A percentile compares a stretch with the other conserved stretches of the same genome.
These are phyloP conservation scores for Ophiostoma ulmi DNA, from an alignment of 2,329 filamentous ascomycete species.

Conservation along the genomic window DNA sequence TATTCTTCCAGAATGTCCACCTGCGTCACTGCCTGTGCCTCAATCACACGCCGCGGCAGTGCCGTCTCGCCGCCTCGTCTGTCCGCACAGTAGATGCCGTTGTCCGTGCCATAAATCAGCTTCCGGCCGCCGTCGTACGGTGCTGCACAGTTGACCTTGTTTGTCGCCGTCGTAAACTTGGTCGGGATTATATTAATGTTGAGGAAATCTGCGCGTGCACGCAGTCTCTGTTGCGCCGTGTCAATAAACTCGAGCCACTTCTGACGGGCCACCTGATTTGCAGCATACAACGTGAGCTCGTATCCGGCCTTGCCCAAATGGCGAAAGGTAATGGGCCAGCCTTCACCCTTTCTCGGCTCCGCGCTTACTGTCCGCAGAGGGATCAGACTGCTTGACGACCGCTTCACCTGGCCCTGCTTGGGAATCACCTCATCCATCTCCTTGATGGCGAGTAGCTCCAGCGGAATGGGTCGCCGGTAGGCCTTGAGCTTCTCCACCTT, in stretches of 20 bases:
- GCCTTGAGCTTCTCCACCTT: slow-evolving; percentile 94
- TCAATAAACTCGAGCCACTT: slow-evolving; percentile 98
- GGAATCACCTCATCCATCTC: slow-evolving; percentile 98
- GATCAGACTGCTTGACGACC: slow-evolving; percentile 75
- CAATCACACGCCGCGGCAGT: slow-evolving; percentile 76
- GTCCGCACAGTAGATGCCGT: slow-evolving; percentile 86
- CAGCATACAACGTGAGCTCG: slow-evolving; percentile 81
- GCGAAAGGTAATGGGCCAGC: slow-evolving; percentile 91
- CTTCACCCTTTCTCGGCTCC: slow-evolving; percentile 62
- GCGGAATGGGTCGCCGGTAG: slow-evolving; percentile 84
- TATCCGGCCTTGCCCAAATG: slow-evolving; percentile 95
- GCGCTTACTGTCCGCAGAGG: slow-evolving; percentile 44
- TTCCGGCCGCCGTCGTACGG: slow-evolving; percentile 95
- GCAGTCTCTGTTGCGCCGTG: slow-evolving; percentile 77
- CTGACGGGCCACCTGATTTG: slow-evolving; percentile 77
- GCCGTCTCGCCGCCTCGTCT: slow-evolving; percentile 77
- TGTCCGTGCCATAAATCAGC: slow-evolving; percentile 89
- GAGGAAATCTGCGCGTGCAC: slow-evolving; percentile 87
- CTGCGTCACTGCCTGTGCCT: slow-evolving; percentile 82
- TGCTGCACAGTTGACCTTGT: slow-evolving; percentile 89
- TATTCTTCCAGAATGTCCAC: slow-evolving; percentile 96
- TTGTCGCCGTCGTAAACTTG: slow-evolving; percentile 58
- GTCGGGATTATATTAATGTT: slow-evolving; percentile 60
- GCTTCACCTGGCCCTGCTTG: slow-evolving; percentile 70
- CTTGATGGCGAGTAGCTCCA: slow-evolving; percentile 86